Base-by-base conservation (phyloP, 148 eudicot genomes). In the Polygonum aviculare region DNA sequence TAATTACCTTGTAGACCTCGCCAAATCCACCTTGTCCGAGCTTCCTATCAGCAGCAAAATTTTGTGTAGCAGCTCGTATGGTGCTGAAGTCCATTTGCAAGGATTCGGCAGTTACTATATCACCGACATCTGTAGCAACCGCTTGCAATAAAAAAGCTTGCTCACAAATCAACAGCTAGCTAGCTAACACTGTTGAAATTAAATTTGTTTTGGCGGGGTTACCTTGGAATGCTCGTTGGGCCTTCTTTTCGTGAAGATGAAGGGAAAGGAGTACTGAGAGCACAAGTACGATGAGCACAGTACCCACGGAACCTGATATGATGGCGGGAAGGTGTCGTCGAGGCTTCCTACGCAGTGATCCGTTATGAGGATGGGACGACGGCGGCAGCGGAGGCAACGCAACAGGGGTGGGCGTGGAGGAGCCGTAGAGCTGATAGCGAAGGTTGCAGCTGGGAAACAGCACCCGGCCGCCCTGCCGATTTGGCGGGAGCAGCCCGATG, bases 391-490 rank as follows among this genome's bases (percentile, higher is more conserved):
- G 55, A 15, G 55, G 3, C 1, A 22, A 22, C 7, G 63, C 63
- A 57, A 22, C 12, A 22, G 21, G 15, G 69, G 6, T 12, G 22
- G 63, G 0, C 4, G 67, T 26, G 31, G 67, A 60, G 31, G 67
- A 60, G 35, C 8, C 36, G 36, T 22, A 26, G 67, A 63, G 16
- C 77, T 82, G 86, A 47, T 55, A 81, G 48, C 81, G 76, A 7
- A 82, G 62, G 44, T 60, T 81, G 47, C 91, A 88, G 45, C 87
- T 88, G 0, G 81, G 81, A 35, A 12, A 54, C 57, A 22, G 49
- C 69, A 54, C 45, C 51, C 79, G 36, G 2, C 79, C 81, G 15
- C 79, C 82, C 19, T 12, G 36, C 22, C 47, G 21, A 41, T 80
- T 80, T 5, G 54, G 50, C 10, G 80, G 77, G 35, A 78, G 54